Percentiles rank a stretch among this genome's conserved stretches.
phyloP scores from a whole-genome alignment of 805 yeast species.

The Candida wancherniae region DNA sequence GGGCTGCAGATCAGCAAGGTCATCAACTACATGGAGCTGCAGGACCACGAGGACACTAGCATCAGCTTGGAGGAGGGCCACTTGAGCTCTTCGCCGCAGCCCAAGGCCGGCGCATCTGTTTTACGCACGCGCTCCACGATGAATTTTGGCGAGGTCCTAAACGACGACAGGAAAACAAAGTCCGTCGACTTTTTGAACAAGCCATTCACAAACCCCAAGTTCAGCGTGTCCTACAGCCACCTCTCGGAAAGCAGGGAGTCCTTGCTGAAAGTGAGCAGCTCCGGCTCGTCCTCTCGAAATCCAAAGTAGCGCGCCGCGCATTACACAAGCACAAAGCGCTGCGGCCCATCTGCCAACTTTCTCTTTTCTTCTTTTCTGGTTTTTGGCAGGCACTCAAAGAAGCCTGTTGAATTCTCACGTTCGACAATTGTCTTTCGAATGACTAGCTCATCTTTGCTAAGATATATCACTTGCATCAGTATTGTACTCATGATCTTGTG shows the following conservation, averaged over 20 bases:
- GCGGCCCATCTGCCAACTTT: no score
- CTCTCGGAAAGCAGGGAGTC: slow-evolving; percentile 13
- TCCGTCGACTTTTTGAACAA: slow-evolving; percentile 29
- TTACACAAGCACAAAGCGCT: no score
- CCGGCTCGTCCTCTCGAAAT: slow-evolving; percentile 10
- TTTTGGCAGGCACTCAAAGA: no score
- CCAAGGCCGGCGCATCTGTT: slow-evolving; percentile 17
- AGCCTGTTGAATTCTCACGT: no score
- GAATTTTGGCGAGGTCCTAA: slow-evolving; percentile 21
- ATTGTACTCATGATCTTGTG: no score
- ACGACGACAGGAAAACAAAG: slow-evolving; percentile 8
- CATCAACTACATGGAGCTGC: slow-evolving; percentile 17
- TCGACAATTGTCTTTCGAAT: no score
- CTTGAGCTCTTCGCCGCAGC: slow-evolving; percentile 18
- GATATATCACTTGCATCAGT: no score
- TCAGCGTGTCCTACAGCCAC: slow-evolving; percentile 4
- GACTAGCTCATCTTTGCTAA: no score
- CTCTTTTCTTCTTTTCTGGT: no score
- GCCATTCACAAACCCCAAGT: slow-evolving; percentile 25
- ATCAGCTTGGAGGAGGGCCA: slow-evolving; percentile 33
- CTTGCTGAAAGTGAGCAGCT: slow-evolving; percentile 8
- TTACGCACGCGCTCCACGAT: slow-evolving; percentile 36
- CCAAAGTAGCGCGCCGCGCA: no score
- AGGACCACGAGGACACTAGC: slow-evolving; percentile 18
- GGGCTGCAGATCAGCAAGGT: slow-evolving; percentile 20